A percentile compares a stretch with the other conserved stretches of the same genome.
These are phyloP conservation scores for Dryas drummondii DNA, from an alignment of 306 rosid species.

Conservation along the genomic window DNA sequence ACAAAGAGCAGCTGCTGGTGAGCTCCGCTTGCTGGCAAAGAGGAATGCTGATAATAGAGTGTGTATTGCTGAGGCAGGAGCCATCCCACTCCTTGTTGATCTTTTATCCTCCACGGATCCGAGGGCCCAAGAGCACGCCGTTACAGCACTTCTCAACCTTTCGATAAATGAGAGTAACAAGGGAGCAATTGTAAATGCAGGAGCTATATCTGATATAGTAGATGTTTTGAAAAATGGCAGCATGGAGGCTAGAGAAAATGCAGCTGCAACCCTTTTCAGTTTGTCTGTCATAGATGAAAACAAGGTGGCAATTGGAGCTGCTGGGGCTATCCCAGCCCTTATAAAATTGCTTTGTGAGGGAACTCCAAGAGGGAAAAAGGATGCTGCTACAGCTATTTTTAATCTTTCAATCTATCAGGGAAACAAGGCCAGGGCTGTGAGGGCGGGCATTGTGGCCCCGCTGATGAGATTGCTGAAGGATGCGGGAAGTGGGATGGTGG, in stretches of 20 bases:
- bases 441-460: slow-evolving; percentile 82
- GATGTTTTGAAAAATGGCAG: slow-evolving; percentile 88
- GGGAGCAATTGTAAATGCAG: slow-evolving; percentile 83
- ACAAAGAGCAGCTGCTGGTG: slow-evolving; percentile 93
- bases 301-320: slow-evolving; percentile 90
- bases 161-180: slow-evolving; percentile 87
- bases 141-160: slow-evolving; percentile 93
- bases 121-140: slow-evolving; percentile 96
- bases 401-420: slow-evolving; percentile 93
- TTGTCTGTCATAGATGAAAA: slow-evolving; percentile 88
- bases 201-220: slow-evolving; percentile 93
- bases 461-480: slow-evolving; percentile 74
- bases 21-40: slow-evolving; percentile 92
- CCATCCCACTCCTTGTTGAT: slow-evolving; percentile 90
- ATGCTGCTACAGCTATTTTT: slow-evolving; percentile 97
- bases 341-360: slow-evolving; percentile 84
- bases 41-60: slow-evolving; percentile 92
- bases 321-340: slow-evolving; percentile 98
- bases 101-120: slow-evolving; percentile 70
- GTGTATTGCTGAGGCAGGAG: slow-evolving; percentile 97
- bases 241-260: slow-evolving; percentile 98
- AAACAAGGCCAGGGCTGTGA: slow-evolving; percentile 92
- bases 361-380: slow-evolving; percentile 96
- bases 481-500: slow-evolving; percentile 95
- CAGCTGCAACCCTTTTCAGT: slow-evolving; percentile 97